Conservation (phyloP, 495 filamentous ascomycete species). For the Talaromyces thailandensis region DNA sequence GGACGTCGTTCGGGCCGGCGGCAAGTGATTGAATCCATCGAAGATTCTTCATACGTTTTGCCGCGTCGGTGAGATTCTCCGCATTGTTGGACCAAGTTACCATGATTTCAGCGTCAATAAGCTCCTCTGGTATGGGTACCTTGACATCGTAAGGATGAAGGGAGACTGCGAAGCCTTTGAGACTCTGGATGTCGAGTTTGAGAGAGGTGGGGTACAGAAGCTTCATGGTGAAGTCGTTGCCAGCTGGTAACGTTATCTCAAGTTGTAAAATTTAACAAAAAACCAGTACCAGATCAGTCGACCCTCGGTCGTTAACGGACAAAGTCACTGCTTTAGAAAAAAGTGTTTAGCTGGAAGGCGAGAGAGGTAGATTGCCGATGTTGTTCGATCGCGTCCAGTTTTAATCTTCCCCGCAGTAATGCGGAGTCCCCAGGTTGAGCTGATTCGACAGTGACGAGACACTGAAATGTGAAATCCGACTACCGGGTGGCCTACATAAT, state of each 20-base stretch:
- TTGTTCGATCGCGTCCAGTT: neutral
- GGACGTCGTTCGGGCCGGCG: conserved; percentile 53
- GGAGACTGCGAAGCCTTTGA: conserved; percentile 42
- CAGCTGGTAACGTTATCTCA: neutral
- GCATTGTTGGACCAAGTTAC: conserved; percentile 48
- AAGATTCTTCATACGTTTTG: conserved; percentile 36
- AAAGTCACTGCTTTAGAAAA: neutral
- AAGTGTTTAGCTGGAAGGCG: neutral
- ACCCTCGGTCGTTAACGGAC: neutral
- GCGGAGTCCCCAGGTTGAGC: neutral
- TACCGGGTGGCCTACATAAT: neutral
- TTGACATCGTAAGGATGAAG: conserved; percentile 48
- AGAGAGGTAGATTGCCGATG: neutral
- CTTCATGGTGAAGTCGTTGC: conserved; percentile 33
- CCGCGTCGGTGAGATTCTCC: conserved; percentile 43
- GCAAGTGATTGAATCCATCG: conserved; percentile 54
- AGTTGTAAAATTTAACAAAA: neutral
- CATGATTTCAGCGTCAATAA: conserved; percentile 44
- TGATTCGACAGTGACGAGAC: neutral
- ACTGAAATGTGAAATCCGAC: neutral
- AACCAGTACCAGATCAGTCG: neutral
- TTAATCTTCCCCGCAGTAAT: neutral
- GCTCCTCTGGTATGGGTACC: conserved; percentile 38
- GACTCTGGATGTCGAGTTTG: conserved; percentile 33
- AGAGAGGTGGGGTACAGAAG: conserved; percentile 54